These are phyloP conservation scores for Eucalyptus lansdowneana DNA, from an alignment of 345 rosid genomes.

Conservation along the genomic window DNA sequence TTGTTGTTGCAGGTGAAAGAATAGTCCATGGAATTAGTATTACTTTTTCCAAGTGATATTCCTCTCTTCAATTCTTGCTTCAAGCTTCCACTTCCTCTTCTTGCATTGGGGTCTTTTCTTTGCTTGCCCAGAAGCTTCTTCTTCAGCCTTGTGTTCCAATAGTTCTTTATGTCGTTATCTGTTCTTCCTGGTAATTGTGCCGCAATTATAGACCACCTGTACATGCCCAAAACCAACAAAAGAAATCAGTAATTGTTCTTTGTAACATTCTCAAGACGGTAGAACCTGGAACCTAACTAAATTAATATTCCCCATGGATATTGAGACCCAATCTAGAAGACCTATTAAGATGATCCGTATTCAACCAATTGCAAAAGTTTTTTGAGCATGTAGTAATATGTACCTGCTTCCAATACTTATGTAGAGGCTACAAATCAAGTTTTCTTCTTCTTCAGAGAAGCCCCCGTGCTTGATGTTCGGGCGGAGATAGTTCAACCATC, in stretches of 20 bases:
- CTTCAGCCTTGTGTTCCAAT: slow-evolving; percentile 58
- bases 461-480: slow-evolving; percentile 66
- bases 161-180: slow-evolving; percentile 55
- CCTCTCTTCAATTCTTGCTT: slow-evolving; percentile 17
- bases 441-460: slow-evolving; percentile 63
- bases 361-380: neutral
- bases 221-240: neutral
- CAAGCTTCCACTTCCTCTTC: slow-evolving; percentile 1
- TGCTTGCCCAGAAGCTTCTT: slow-evolving; percentile 40
- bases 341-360: neutral
- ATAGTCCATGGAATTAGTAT: neutral
- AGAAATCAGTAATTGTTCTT: neutral
- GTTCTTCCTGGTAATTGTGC: slow-evolving; percentile 60
- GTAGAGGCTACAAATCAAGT: slow-evolving; percentile 44
- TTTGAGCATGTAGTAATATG: neutral
- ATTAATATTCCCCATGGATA: neutral
- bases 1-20: neutral
- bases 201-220: slow-evolving; percentile 52
- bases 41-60: neutral
- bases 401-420: slow-evolving; percentile 64
- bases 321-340: neutral
- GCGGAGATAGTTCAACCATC: slow-evolving; percentile 68
- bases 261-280: neutral
- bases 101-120: slow-evolving; percentile 18
- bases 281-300: neutral